Percentiles rank a stretch among this genome's conserved stretches.
Conservation (phyloP, 768 basidiomycete genomes). For the Boletus edulis region DNA sequence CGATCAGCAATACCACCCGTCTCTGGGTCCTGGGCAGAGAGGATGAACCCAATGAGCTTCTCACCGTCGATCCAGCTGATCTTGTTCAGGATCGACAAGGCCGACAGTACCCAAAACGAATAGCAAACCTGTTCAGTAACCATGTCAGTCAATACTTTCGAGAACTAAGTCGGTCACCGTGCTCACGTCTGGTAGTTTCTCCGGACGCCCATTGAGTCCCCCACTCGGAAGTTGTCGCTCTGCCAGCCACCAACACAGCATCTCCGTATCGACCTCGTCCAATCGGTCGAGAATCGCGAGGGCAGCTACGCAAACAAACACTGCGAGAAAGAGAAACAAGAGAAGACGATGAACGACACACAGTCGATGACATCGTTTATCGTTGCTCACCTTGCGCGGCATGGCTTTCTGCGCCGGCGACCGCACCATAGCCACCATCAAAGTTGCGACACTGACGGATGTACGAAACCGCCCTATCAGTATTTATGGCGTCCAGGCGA, state of each 20-base stretch:
- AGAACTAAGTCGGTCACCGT: background rate
- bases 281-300: conserved; percentile 84
- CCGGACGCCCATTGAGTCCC: conserved; percentile 94
- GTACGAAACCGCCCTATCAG: conserved; percentile 66
- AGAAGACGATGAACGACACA: background rate
- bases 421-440: conserved; percentile 90
- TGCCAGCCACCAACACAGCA: conserved; percentile 88
- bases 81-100: conserved; percentile 80
- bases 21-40: conserved; percentile 88
- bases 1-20: conserved; percentile 93
- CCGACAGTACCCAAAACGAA: conserved; percentile 93
- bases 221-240: conserved; percentile 93
- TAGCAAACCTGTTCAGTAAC: conserved; percentile 64
- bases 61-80: conserved; percentile 85
- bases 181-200: conserved; percentile 93
- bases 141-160: background rate
- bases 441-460: conserved; percentile 83
- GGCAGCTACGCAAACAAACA: conserved; percentile 86
- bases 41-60: conserved; percentile 76
- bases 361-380: too few species aligned
- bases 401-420: conserved; percentile 89
- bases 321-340: conserved; percentile 37
- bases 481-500: conserved; percentile 64
- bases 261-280: conserved; percentile 76
- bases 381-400: conserved; percentile 70